Percentiles rank a stretch among this genome's conserved stretches.
phyloP scores from a whole-genome alignment of 352 stramenopile genomes.

The Phytophthora crassamura region DNA sequence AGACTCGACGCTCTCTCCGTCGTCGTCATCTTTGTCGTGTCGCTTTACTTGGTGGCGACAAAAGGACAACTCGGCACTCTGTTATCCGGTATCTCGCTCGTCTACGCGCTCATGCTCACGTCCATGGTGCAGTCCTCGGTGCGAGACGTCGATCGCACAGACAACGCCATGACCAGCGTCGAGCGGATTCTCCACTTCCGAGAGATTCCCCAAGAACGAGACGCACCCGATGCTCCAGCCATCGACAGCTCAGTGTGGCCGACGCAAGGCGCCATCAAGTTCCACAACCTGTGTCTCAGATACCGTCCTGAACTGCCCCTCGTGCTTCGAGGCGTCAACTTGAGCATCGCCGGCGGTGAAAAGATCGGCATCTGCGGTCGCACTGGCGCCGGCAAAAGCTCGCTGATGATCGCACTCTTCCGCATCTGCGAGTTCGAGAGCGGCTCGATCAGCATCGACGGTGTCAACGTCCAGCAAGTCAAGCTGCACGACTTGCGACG shows the following conservation, averaged over 20 bases:
- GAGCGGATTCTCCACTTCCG: constrained; percentile 46
- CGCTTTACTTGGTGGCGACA: constrained; percentile 81
- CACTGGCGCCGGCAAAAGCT: constrained; percentile 31
- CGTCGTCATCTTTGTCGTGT: constrained; percentile 88
- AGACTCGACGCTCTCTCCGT: constrained; percentile 84
- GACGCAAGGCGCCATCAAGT: constrained; percentile 32
- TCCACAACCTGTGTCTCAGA: constrained; percentile 35
- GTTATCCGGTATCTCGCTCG: constrained; percentile 22
- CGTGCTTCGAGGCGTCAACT: constrained; percentile 44
- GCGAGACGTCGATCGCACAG: constrained; percentile 42
- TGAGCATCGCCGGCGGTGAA: constrained; percentile 39
- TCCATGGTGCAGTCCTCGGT: constrained; percentile 46
- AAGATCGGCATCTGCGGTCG: constrained; percentile 33
- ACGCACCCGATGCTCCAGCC: neutral
- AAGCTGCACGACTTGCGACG: constrained; percentile 46
- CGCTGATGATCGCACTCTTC: constrained; percentile 33
- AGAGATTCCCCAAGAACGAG: constrained; percentile 42
- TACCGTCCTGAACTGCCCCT: constrained; percentile 45
- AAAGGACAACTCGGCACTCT: constrained; percentile 41
- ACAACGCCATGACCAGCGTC: constrained; percentile 50
- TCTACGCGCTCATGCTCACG: constrained; percentile 31
- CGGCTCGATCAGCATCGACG: constrained; percentile 88
- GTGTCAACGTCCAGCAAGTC: constrained; percentile 68
- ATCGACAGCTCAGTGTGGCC: constrained; percentile 31
- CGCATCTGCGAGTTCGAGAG: constrained; percentile 53